phyloP scores from a whole-genome alignment of 345 rosid species.

The Eucalyptus pauciflora region DNA sequence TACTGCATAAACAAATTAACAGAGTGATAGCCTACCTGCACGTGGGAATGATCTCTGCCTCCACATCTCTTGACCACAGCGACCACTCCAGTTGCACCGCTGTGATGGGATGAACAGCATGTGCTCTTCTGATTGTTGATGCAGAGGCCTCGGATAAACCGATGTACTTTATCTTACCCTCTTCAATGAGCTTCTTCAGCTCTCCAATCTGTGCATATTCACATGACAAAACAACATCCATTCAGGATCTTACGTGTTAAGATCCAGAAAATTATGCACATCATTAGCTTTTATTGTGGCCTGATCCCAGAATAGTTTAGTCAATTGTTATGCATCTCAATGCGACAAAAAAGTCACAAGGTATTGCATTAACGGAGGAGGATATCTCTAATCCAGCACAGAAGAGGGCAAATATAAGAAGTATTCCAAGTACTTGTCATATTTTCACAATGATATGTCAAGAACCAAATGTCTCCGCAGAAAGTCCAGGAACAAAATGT shows the following conservation, averaged over 20 bases:
- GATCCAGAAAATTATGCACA: no score
- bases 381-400: no score
- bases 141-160: slow-evolving; percentile 73
- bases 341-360: not conserved
- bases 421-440: not conserved
- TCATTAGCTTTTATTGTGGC: no score
- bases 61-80: slow-evolving; percentile 67
- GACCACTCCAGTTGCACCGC: slow-evolving; percentile 79
- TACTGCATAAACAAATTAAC: no score
- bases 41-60: slow-evolving; percentile 48
- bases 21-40: slow-evolving; percentile 1
- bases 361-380: not conserved
- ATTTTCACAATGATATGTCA: not conserved
- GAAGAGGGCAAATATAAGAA: not conserved
- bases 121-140: slow-evolving; percentile 72
- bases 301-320: not conserved
- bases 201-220: slow-evolving; percentile 24
- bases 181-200: slow-evolving; percentile 58
- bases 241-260: no score
- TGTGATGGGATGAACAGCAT: slow-evolving; percentile 64
- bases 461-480: not conserved
- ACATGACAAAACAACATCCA: not conserved
- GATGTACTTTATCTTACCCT: slow-evolving; percentile 60
- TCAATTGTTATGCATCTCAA: not conserved
- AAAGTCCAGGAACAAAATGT: not conserved